phyloP scores from a whole-genome alignment of 2,329 filamentous ascomycete species.

The Achaetomium macrosporum region DNA sequence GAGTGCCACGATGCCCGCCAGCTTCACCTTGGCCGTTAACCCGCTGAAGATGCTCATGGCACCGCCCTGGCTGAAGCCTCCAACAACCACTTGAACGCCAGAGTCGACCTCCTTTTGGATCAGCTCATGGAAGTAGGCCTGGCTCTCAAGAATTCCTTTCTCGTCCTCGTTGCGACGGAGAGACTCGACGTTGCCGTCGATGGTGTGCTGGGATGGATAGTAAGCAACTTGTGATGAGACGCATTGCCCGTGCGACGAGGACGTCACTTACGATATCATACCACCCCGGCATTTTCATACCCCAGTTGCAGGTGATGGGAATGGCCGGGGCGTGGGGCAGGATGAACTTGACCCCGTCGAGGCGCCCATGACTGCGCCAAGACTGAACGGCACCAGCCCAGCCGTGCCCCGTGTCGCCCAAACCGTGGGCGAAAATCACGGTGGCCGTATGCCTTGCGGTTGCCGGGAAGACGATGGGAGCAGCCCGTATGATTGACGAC shows the following conservation, averaged over 20 bases:
- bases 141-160: slow-evolving; percentile 64
- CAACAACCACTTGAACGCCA: slow-evolving; percentile 79
- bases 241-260: not conserved
- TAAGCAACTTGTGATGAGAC: not conserved
- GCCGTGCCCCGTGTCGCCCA: slow-evolving; percentile 76
- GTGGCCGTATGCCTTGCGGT: slow-evolving; percentile 83
- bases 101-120: slow-evolving; percentile 74
- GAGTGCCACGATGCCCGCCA: slow-evolving; percentile 83
- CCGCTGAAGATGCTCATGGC: slow-evolving; percentile 80
- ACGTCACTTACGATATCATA: slow-evolving; percentile 63
- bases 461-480: slow-evolving; percentile 69
- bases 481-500: slow-evolving; percentile 29
- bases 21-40: slow-evolving; percentile 63
- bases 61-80: slow-evolving; percentile 81
- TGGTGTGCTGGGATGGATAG: slow-evolving; percentile 13
- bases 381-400: slow-evolving; percentile 82
- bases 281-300: slow-evolving; percentile 76
- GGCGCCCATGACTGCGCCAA: slow-evolving; percentile 72
- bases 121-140: slow-evolving; percentile 70
- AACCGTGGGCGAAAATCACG: slow-evolving; percentile 87
- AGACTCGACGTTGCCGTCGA: slow-evolving; percentile 26
- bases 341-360: slow-evolving; percentile 88
- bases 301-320: slow-evolving; percentile 66
- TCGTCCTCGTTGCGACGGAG: slow-evolving; percentile 48
- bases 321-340: slow-evolving; percentile 86